These are phyloP conservation scores for Chrysoporthe austroafricana DNA, from an alignment of 2,329 filamentous ascomycete genomes.

Conservation along the genomic window DNA sequence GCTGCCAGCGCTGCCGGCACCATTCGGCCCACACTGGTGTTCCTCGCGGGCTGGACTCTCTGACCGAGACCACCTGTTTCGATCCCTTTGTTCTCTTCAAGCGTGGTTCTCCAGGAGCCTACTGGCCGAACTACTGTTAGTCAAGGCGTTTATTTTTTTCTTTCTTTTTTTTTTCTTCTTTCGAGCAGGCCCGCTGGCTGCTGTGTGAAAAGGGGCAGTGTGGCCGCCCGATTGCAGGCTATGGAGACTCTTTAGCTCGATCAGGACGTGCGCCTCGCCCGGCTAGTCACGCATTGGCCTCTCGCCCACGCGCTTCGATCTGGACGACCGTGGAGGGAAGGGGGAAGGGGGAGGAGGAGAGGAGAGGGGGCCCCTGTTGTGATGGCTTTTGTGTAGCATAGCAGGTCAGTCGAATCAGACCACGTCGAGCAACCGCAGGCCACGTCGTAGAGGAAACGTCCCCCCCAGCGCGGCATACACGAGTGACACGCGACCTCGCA, in stretches of 20 bases:
- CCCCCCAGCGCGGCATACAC: not conserved
- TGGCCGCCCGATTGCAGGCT: not conserved
- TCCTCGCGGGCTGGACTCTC: not conserved
- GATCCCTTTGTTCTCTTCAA: not conserved
- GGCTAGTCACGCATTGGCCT: not conserved
- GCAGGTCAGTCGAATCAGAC: not conserved
- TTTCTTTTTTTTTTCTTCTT: not conserved
- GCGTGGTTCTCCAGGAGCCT: not conserved
- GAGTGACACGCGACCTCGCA: not conserved
- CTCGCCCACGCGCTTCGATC: not conserved
- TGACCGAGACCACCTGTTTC: too few species aligned
- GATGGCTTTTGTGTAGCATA: not conserved
- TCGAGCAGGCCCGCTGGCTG: not conserved
- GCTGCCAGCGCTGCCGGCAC: not conserved
- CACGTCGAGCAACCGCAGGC: not conserved
- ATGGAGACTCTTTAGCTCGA: slow-evolving; percentile 13
- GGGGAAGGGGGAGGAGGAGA: not conserved
- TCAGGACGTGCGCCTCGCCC: not conserved
- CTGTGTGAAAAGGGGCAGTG: not conserved
- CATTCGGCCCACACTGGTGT: not conserved
- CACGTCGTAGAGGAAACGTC: not conserved
- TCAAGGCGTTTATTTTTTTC: not conserved
- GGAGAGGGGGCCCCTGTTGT: not conserved
- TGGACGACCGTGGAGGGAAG: not conserved
- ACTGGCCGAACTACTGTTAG: not conserved